Evolutionary conservation across 2,329 filamentous ascomycete genomes (phyloP), one percentile per base, ranked within the genome.

Genomic region (Alternaria sp.): DNA sequence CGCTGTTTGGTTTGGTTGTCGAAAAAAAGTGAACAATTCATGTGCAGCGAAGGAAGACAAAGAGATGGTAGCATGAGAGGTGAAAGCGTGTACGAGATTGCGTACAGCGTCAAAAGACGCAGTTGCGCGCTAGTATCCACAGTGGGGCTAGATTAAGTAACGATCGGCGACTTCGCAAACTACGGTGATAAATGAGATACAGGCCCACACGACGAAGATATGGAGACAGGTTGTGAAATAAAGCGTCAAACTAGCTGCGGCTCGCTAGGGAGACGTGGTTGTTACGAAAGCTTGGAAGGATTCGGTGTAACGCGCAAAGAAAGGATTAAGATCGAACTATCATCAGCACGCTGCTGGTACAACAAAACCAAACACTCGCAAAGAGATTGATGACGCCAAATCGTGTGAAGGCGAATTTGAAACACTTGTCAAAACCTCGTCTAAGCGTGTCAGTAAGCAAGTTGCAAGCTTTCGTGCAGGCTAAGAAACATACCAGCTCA

Each of bases 401-500:
- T 51, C 10, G 49, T 28, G 49, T 8, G 49, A 37, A 37, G 4
- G 8, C 21, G 2, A 51, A 18, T 23, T 2, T 33, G 28, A 15
- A 14, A 15, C 14, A 28, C 21, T 1, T 51, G 0, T 7, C 14
- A 2, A 18, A 20, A 51, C 1, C 47, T 1, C n/a, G 0, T 11
- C 11, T 37, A n/a, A n/a, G 33, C 33, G 10, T 21, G 21, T 15
- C 5, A 51, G 12, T 51, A 15, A 51, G 49, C 49, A 15, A 51
- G 5, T 21, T 1, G 14, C 18, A 23, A 51, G 28, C 7, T 2
- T 18, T 33, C 1, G 12, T 33, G 21, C 6, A 11, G 8, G 18
- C 8, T 23, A 4, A 20, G 15, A 43, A 6, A 41, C 5, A 33
- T 55, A 55, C 56, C 26, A 43, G 6, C 55, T 67, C 25, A 79